A percentile compares a stretch with the other conserved stretches of the same genome.
These are phyloP conservation scores for Madurella mycetomatis DNA, from an alignment of 2,329 filamentous ascomycete genomes.

Conservation along the genomic window DNA sequence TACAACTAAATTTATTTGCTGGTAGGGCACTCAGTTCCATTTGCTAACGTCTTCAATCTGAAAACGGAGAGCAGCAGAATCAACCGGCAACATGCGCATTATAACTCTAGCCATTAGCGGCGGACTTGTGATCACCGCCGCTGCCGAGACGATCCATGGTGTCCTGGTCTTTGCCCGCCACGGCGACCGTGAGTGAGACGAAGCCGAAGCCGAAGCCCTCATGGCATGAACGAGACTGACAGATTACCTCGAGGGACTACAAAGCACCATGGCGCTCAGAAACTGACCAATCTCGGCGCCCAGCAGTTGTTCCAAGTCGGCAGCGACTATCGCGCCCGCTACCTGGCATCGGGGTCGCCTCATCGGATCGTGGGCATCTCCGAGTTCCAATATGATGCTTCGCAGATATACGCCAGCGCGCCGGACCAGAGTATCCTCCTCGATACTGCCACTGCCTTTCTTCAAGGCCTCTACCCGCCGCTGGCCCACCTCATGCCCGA, in stretches of 20 bases:
- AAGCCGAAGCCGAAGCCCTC: not conserved
- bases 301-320: conserved; percentile 69
- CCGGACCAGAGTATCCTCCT: conserved; percentile 75
- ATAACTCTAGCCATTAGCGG: conserved; percentile 35
- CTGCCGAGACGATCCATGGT: conserved; percentile 67
- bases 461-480: conserved; percentile 84
- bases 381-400: conserved; percentile 59
- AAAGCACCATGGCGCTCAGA: conserved; percentile 67
- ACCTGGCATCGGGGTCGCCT: conserved; percentile 59
- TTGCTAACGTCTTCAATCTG: too few species aligned
- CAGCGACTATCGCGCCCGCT: conserved; percentile 69
- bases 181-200: conserved; percentile 63
- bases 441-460: conserved; percentile 72
- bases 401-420: conserved; percentile 67
- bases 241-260: conserved; percentile 39
- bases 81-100: conserved; percentile 10
- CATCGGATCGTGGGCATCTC: conserved; percentile 63
- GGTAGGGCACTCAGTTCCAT: too few species aligned
- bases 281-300: conserved; percentile 76
- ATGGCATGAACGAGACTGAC: not conserved
- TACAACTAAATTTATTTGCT: too few species aligned
- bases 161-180: conserved; percentile 87
- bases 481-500: conserved; percentile 47
- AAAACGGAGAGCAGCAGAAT: not conserved
- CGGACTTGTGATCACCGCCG: conserved; percentile 29